Evolutionary conservation across 192 early-diverging fungal genomes (phyloP), one percentile per base, ranked within the genome.

Genomic region (Linderina pennispora): DNA sequence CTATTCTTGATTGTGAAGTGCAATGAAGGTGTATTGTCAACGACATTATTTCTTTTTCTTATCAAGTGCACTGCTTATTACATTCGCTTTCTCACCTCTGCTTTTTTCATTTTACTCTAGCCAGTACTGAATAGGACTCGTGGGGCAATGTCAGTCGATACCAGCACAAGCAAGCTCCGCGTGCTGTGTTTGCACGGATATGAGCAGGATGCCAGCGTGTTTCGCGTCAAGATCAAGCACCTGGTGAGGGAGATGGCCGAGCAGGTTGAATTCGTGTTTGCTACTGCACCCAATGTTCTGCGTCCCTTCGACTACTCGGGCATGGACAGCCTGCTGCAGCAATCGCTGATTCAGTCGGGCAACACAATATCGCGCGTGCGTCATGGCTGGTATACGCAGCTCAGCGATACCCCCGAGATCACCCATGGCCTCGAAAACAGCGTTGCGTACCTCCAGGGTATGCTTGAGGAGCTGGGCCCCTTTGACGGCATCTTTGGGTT

Each of bases 401-500:
- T 55, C 23, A 58, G 52, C 40, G 52, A 45, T 8, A 36, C 50
- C 16, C 68, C 68, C 16, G 68, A 72, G 33, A 26, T 40, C 14
- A 50, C 51, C 1, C 36, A 36, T 8, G 68, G 68, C 0, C 18
- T 72, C 17, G 61, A 72, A 5, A 34, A 40, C 3, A 62, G 58
- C 23, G 47, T 74, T 34, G 58, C 20, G 2, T 51, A 40, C 32
- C 43, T 74, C 6, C 40, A 45, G 21, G 20, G 36, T 2, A 58
- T 66, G 3, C 47, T 74, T n/a, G 34, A 46, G 1, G 19, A 47
- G 0, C 63, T 59, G 15, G 70, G 70, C 0, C 70, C 70, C 32
- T 74, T 66, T 40, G 70, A 74, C 36, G 70, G 63, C 1, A 38
- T 74, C 2, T 37, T 74, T 24, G 70, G 70, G 1, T 74, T 74